phyloP scores from a whole-genome alignment of 257 asterid species.

The Primulina huaijiensis region DNA sequence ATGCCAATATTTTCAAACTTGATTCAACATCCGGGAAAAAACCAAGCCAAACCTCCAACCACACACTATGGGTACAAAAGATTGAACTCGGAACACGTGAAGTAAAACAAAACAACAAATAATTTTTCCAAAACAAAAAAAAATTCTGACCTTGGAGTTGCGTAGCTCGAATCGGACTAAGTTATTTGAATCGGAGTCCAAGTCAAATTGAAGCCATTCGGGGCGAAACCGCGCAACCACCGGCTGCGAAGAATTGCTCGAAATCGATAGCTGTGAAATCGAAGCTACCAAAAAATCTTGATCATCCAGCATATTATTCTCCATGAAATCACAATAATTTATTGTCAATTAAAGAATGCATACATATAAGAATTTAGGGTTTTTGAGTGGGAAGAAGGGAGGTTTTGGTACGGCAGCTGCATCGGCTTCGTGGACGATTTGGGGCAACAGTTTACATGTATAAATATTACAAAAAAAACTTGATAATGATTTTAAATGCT shows the following conservation, averaged over 20 bases:
- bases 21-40: too few relatives aligned
- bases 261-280: slow-evolving; percentile 62
- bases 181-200: slow-evolving; percentile 45
- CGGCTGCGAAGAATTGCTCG: slow-evolving; percentile 54
- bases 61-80: neutral
- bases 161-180: slow-evolving; percentile 54
- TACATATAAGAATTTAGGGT: slow-evolving; percentile 35
- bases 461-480: too few relatives aligned
- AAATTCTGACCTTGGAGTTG: slow-evolving; percentile 42
- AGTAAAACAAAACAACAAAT: neutral
- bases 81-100: neutral
- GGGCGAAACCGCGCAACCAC: slow-evolving; percentile 61
- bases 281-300: slow-evolving; percentile 68
- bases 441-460: neutral
- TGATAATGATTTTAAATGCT: too few relatives aligned
- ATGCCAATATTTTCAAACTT: too few relatives aligned
- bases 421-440: slow-evolving; percentile 32
- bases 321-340: slow-evolving; percentile 27
- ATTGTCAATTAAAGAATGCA: neutral
- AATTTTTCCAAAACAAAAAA: slow-evolving; percentile 6
- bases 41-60: neutral
- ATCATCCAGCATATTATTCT: slow-evolving; percentile 41
- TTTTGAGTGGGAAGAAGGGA: slow-evolving; percentile 27
- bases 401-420: neutral
- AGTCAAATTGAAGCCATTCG: slow-evolving; percentile 55